phyloP scores from a whole-genome alignment of 192 early-diverging fungal species.

The Martensiomyces pterosporus region DNA sequence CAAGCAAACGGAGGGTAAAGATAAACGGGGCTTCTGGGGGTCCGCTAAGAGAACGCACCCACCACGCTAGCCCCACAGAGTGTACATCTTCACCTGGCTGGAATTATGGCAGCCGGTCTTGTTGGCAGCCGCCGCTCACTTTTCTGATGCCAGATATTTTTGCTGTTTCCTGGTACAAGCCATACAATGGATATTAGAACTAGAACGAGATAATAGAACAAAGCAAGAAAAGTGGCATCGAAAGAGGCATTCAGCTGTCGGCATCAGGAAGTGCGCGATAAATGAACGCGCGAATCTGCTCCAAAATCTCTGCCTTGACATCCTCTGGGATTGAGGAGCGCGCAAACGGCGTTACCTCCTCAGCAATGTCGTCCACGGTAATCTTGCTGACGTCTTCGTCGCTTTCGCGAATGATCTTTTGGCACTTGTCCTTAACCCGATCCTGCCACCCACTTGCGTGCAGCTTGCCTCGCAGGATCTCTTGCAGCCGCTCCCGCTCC shows the following conservation, averaged over 20 bases:
- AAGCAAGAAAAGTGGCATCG: too few species aligned
- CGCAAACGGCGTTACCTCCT: slow-evolving; percentile 44
- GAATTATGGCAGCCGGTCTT: too few species aligned
- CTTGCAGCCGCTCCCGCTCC: slow-evolving; percentile 49
- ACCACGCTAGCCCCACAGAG: too few species aligned
- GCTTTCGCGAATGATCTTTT: slow-evolving; percentile 35
- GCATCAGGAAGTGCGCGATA: slow-evolving; percentile 36
- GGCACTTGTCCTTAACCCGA: slow-evolving; percentile 46
- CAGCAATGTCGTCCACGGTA: slow-evolving; percentile 44
- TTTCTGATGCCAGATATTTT: too few species aligned
- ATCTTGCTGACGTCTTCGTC: slow-evolving; percentile 22
- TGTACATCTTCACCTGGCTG: too few species aligned
- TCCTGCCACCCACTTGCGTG: slow-evolving; percentile 50
- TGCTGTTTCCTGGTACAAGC: too few species aligned
- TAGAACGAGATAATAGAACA: too few species aligned
- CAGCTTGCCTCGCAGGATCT: slow-evolving; percentile 45
- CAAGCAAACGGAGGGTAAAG: neutral
- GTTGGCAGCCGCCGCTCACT: too few species aligned
- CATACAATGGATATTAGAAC: too few species aligned
- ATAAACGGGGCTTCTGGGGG: too few species aligned
- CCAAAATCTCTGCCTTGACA: slow-evolving; percentile 42
- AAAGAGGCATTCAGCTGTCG: too few species aligned
- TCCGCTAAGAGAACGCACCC: too few species aligned
- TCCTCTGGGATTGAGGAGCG: slow-evolving; percentile 38
- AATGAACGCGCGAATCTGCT: slow-evolving; percentile 42